Conservation (phyloP, 2,329 filamentous ascomycete genomes). For the Aspergillus fijiensis region DNA sequence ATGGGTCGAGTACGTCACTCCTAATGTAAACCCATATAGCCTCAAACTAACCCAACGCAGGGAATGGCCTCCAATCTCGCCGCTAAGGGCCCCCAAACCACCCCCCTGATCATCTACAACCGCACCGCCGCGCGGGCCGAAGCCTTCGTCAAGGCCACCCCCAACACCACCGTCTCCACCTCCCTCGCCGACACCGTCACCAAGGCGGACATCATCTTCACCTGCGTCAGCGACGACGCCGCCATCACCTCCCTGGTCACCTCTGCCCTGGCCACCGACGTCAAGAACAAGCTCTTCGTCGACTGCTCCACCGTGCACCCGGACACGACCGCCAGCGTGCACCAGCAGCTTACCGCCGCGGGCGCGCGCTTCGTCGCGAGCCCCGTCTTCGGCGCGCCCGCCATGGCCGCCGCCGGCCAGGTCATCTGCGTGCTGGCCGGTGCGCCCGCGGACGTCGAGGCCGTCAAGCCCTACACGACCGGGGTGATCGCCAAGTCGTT, state of each 20-base stretch:
- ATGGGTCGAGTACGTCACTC: background rate
- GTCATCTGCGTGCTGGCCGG: conserved; percentile 2
- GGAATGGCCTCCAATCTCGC: conserved; percentile 3
- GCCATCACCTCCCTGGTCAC: background rate
- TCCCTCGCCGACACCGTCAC: background rate
- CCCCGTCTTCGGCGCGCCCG: conserved; percentile 1
- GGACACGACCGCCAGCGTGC: background rate
- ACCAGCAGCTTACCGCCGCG: background rate
- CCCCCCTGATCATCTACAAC: conserved; percentile 2
- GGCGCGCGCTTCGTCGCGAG: background rate
- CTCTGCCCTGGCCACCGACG: background rate
- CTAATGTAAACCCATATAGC: no score
- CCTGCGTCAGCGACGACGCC: background rate
- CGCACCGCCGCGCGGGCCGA: background rate
- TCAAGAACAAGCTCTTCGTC: conserved; percentile 1
- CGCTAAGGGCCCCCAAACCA: background rate
- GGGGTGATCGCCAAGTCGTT: background rate
- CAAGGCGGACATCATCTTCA: conserved; percentile 5
- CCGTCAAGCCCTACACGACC: background rate
- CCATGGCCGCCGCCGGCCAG: background rate
- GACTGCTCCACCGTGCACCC: conserved; percentile 4
- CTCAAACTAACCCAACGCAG: background rate
- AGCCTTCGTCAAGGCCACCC: background rate
- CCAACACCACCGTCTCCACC: background rate
- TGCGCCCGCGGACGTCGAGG: background rate